Percentiles rank a stretch among this genome's conserved stretches.
Evolutionary conservation across 257 asterid genomes (phyloP).

Genomic region (Gentiana straminea): DNA sequence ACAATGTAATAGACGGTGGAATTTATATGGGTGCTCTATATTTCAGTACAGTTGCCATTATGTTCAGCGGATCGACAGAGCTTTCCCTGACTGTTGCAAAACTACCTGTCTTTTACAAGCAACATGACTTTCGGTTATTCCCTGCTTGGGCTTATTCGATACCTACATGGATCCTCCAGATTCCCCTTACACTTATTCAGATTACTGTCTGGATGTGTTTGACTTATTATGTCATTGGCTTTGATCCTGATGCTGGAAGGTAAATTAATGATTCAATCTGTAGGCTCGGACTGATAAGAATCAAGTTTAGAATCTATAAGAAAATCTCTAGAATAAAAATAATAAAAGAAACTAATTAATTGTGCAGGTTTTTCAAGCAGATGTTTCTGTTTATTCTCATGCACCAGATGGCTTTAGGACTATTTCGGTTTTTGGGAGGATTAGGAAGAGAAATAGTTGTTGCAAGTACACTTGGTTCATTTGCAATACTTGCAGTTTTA

Average conservation of each 20-base stretch:
- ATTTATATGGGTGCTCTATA: slow-evolving; percentile 75
- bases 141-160: slow-evolving; percentile 86
- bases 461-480: slow-evolving; percentile 13
- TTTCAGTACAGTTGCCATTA: slow-evolving; percentile 62
- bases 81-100: slow-evolving; percentile 66
- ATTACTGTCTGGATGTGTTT: slow-evolving; percentile 65
- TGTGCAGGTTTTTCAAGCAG: slow-evolving; percentile 55
- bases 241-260: slow-evolving; percentile 77
- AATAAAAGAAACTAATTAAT: not conserved
- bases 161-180: slow-evolving; percentile 78
- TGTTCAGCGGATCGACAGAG: slow-evolving; percentile 84
- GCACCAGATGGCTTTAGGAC: slow-evolving; percentile 89
- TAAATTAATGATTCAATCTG: slow-evolving; percentile 6
- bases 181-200: slow-evolving; percentile 61
- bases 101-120: slow-evolving; percentile 90
- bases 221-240: slow-evolving; percentile 82
- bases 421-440: slow-evolving; percentile 80
- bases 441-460: slow-evolving; percentile 86
- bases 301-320: not conserved
- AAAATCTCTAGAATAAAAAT: not conserved
- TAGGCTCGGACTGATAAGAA: not conserved
- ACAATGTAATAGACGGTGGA: slow-evolving; percentile 62
- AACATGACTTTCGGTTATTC: slow-evolving; percentile 66
- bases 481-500: slow-evolving; percentile 1
- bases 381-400: slow-evolving; percentile 51